Conservation (phyloP, 78 protist species). For the Dictyostelium brefeldianum region DNA sequence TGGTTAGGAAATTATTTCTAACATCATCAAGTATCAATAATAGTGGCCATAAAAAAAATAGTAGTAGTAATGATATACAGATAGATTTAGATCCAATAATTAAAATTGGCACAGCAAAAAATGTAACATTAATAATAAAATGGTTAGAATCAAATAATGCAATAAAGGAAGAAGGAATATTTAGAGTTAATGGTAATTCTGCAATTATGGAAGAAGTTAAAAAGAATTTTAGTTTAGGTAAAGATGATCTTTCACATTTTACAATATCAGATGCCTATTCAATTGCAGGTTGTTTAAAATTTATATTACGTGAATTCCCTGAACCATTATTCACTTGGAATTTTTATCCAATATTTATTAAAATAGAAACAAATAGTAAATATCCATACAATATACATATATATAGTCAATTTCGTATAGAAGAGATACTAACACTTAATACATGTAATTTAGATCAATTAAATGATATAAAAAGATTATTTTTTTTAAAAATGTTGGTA, state of each 20-base stretch:
- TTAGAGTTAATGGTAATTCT: slow-evolving; percentile 1
- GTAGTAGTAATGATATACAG: not conserved
- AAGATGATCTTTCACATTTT: not conserved
- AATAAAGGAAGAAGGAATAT: not conserved
- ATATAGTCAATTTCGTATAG: not conserved
- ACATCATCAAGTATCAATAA: not conserved
- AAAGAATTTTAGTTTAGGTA: slow-evolving; percentile 5
- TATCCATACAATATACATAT: not conserved
- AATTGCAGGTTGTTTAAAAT: slow-evolving; percentile 25
- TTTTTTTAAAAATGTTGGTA: slow-evolving; percentile 19
- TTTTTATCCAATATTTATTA: slow-evolving; percentile 10
- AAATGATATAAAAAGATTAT: not conserved
- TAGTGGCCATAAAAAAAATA: not conserved
- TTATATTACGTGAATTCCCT: slow-evolving; percentile 52
- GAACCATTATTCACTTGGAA: slow-evolving; percentile 50
- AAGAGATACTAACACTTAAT: not conserved
- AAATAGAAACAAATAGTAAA: not conserved
- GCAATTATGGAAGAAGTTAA: not conserved
- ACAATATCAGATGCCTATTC: slow-evolving; percentile 24
- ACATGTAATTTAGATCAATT: not conserved
- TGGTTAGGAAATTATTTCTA: slow-evolving; percentile 3
- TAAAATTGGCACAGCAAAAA: not conserved
- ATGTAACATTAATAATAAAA: not conserved
- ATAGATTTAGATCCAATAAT: not conserved
- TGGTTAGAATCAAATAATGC: slow-evolving; percentile 1